phyloP scores from a whole-genome alignment of 257 asterid genomes.

The Rubia yunnanensis region DNA sequence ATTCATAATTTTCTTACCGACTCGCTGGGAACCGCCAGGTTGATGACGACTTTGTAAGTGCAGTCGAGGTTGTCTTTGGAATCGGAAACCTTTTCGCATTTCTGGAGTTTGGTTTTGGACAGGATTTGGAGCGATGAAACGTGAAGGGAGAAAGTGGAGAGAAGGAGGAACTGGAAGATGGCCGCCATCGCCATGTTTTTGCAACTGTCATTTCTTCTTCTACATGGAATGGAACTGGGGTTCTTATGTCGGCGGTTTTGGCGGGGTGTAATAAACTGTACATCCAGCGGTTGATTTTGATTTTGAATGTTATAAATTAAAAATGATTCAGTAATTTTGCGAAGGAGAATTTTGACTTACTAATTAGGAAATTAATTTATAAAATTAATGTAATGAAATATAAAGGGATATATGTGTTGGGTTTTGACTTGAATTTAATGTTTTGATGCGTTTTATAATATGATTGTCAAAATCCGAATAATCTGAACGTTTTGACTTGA shows the following conservation, averaged over 20 bases:
- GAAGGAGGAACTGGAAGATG: slow-evolving; percentile 16
- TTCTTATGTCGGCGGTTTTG: background rate
- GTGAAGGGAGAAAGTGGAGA: slow-evolving; percentile 7
- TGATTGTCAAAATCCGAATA: no score
- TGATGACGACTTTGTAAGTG: slow-evolving; percentile 56
- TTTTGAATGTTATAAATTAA: no score
- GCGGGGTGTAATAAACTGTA: slow-evolving; percentile 7
- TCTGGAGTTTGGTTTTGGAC: slow-evolving; percentile 74
- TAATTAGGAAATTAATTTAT: no score
- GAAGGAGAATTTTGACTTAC: no score
- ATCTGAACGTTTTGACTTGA: no score
- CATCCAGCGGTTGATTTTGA: background rate
- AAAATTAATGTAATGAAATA: no score
- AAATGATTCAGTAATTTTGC: no score
- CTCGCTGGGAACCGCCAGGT: slow-evolving; percentile 90
- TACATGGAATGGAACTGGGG: no score
- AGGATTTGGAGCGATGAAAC: slow-evolving; percentile 43
- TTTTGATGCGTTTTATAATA: no score
- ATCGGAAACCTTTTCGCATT: slow-evolving; percentile 59
- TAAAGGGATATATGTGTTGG: no score
- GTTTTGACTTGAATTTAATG: no score
- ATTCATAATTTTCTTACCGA: slow-evolving; percentile 29
- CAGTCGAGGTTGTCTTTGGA: slow-evolving; percentile 56
- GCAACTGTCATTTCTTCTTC: slow-evolving; percentile 1
- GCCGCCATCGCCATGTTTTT: slow-evolving; percentile 27